Evolutionary conservation across 2,329 filamentous ascomycete genomes (phyloP).

Genomic region (Aspergillus aculeatinus): DNA sequence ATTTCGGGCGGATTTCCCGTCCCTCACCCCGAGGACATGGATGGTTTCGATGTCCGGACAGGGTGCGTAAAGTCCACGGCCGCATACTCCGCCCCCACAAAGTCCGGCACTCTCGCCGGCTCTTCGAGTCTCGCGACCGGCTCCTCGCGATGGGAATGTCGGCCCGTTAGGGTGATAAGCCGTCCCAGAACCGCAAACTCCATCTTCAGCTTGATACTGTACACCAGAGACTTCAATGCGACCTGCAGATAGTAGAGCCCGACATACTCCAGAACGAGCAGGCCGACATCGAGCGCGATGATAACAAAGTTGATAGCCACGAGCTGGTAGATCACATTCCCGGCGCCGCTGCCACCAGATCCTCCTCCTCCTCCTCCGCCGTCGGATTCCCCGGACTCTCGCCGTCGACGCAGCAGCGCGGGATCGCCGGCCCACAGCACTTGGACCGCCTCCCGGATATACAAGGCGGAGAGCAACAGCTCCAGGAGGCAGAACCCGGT

Average conservation of each 20-base stretch:
- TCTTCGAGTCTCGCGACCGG: no score
- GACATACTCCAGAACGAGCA: constrained; percentile 43
- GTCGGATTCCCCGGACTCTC: no score
- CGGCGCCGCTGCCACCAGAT: no score
- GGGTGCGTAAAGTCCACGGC: no score
- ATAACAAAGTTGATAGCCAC: constrained; percentile 53
- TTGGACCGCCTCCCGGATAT: constrained; percentile 51
- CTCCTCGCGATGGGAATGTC: no score
- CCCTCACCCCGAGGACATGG: no score
- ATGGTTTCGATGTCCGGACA: no score
- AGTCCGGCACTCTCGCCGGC: no score
- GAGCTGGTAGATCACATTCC: constrained; percentile 36
- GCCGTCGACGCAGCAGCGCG: no score
- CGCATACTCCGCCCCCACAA: no score
- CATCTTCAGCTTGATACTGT: constrained; percentile 49
- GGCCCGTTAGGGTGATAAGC: constrained; percentile 27
- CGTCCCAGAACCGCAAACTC: constrained; percentile 56
- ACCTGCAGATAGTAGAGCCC: constrained; percentile 42
- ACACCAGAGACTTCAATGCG: constrained; percentile 40
- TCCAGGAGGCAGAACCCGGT: constrained; percentile 55
- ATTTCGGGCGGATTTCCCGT: no score
- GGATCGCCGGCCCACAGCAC: constrained; percentile 32
- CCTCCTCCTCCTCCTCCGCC: no score
- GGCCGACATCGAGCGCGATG: constrained; percentile 46
- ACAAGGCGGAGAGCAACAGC: constrained; percentile 49